These are phyloP conservation scores for Zalerion maritima DNA, from an alignment of 495 filamentous ascomycete genomes.

Conservation along the genomic window DNA sequence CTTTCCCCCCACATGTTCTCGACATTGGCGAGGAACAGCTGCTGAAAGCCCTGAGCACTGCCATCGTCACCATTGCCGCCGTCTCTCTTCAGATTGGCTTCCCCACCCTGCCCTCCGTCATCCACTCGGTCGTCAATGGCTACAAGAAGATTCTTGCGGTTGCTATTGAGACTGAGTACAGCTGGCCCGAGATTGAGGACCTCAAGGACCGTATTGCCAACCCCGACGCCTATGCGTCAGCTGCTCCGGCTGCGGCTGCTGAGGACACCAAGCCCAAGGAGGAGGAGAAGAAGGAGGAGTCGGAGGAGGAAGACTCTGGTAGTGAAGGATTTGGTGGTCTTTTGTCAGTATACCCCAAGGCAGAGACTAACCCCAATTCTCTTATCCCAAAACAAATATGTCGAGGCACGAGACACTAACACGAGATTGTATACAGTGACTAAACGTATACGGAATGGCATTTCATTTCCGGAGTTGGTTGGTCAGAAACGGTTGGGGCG, in stretches of 20 bases:
- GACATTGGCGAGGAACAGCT: conserved; percentile 92
- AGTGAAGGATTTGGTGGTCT: conserved; percentile 53
- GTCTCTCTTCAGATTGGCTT: conserved; percentile 84
- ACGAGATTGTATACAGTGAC: too few relatives aligned
- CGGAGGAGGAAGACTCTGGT: conserved; percentile 46
- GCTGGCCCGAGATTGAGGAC: conserved; percentile 89
- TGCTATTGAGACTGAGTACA: conserved; percentile 79
- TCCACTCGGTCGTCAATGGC: conserved; percentile 85
- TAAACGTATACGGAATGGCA: too few relatives aligned
- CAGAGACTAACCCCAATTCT: conserved; percentile 21
- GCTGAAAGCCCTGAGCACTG: conserved; percentile 64
- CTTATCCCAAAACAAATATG: too few relatives aligned
- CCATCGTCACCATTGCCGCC: conserved; percentile 74
- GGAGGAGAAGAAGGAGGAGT: conserved; percentile 43
- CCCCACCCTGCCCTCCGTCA: conserved; percentile 91
- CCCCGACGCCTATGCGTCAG: conserved; percentile 79
- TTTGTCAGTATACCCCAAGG: conserved; percentile 53
- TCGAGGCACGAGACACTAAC: too few relatives aligned
- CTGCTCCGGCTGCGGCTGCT: conserved; percentile 53
- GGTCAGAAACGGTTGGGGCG: too few relatives aligned
- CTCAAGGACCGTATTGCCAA: conserved; percentile 99
- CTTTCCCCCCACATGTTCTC: conserved; percentile 67
- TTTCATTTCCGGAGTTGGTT: too few relatives aligned
- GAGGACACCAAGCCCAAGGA: conserved; percentile 36
- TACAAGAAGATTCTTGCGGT: conserved; percentile 96